Percentiles rank a stretch among this genome's conserved stretches.
These are phyloP conservation scores for Amanita rubescens DNA, from an alignment of 768 basidiomycete species.

Conservation along the genomic window DNA sequence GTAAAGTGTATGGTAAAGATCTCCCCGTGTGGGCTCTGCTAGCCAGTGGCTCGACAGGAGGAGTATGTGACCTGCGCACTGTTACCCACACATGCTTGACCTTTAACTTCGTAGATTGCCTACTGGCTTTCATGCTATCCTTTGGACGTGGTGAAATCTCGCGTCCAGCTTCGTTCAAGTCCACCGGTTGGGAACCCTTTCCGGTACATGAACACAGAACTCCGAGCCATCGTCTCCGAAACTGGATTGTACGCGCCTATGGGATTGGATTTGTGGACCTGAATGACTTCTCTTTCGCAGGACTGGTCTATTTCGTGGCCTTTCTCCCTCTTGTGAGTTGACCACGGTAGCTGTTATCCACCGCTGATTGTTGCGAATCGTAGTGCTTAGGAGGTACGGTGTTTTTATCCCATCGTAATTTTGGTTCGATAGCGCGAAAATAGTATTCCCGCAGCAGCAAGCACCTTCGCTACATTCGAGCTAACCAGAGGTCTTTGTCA, in stretches of 20 bases:
- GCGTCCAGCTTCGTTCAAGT: slow-evolving; percentile 69
- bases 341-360: background rate
- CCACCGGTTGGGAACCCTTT: slow-evolving; percentile 71
- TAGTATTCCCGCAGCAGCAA: slow-evolving; percentile 87
- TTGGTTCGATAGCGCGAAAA: background rate
- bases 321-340: slow-evolving; percentile 71
- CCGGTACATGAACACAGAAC: slow-evolving; percentile 68
- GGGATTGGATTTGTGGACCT: background rate
- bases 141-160: slow-evolving; percentile 87
- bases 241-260: slow-evolving; percentile 55
- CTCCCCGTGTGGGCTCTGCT: slow-evolving; percentile 83
- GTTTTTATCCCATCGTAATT: background rate
- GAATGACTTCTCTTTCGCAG: slow-evolving; percentile 22
- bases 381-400: slow-evolving; percentile 58
- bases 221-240: slow-evolving; percentile 60
- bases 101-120: slow-evolving; percentile 41
- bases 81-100: slow-evolving; percentile 4
- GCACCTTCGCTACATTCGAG: slow-evolving; percentile 88
- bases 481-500: slow-evolving; percentile 47
- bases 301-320: slow-evolving; percentile 60
- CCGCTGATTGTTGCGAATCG: background rate
- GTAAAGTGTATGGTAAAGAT: slow-evolving; percentile 50
- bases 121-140: slow-evolving; percentile 97
- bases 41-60: slow-evolving; percentile 77
- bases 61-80: slow-evolving; percentile 38